Base-by-base conservation (phyloP, 2,329 filamentous ascomycete species). In the Stachybotrys chlorohalonatus region DNA sequence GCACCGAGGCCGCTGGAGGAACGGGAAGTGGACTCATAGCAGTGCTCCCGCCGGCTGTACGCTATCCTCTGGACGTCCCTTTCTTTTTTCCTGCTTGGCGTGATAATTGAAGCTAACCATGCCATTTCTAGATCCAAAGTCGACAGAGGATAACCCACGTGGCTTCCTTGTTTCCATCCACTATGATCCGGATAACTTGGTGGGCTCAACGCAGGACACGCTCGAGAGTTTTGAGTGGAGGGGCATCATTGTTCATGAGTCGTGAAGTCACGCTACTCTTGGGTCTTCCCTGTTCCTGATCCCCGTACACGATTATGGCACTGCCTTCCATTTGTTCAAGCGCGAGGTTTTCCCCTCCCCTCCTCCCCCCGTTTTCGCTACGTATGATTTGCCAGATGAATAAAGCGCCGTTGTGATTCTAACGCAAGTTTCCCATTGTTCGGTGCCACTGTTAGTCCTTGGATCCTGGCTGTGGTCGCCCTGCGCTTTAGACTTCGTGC, bases 91-190 rank as follows among this genome's bases (percentile, higher is more conserved):
- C 47, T 49, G 13, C 17, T 3, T 31, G 15, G 48, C 2, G n/a
- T 16, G n/a, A 6, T n/a, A 16, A 11, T 3, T 48, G 47, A 24
- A 24, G 9, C 47, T 48, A 16, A 17, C 49, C 30, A 36, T 30
- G 30, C 2, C 30, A 15, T 6, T 51, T 13, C 11, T 46, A 64
- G 68, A 68, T 7, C 62, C 68, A 1, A 51, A 46, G 1, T 63
- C 60, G 1, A 59, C 55, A 36, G 50, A 57, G 2, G 63, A 69
- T 1, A 54, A 60, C 1, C 68, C 69, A 0, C 59, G 63, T 5
- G 69, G 66, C 5, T 68, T 75, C 24, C 56, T 74, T 9, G 59
- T 72, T 49, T 61, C 66, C 30, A 61, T 74, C 9, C 68, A 64
- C 31, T 32, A 62, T 1, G 71, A 73, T 49, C 64, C 62, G 6